A percentile compares a stretch with the other conserved stretches of the same genome.
Evolutionary conservation across 768 basidiomycete genomes (phyloP).

Genomic region (Pleurotus tuoliensis): DNA sequence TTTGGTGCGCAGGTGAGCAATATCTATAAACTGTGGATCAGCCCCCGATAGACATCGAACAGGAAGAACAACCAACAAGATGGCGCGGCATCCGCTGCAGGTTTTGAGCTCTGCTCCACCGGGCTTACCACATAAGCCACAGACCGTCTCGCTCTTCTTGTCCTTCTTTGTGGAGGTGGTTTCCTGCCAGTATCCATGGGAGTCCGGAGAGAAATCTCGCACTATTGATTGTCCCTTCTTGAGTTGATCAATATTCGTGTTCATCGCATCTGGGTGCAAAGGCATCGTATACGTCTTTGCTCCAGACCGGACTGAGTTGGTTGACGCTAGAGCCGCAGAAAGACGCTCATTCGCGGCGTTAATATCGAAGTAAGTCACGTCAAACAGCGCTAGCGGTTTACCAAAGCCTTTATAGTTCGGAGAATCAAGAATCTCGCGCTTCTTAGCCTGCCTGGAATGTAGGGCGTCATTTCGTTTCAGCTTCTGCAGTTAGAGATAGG

Average conservation of each 20-base stretch:
- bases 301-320: slow-evolving; percentile 23
- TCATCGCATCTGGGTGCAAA: slow-evolving; percentile 8
- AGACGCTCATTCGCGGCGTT: slow-evolving; percentile 18
- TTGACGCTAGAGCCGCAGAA: slow-evolving; percentile 17
- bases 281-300: slow-evolving; percentile 22
- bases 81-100: slow-evolving; percentile 22
- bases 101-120: slow-evolving; percentile 19
- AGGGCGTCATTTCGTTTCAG: neutral
- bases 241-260: slow-evolving; percentile 8
- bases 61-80: slow-evolving; percentile 12
- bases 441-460: slow-evolving; percentile 17
- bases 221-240: slow-evolving; percentile 16
- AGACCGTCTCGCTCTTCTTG: slow-evolving; percentile 18
- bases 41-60: too few relatives aligned
- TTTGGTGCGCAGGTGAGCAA: slow-evolving; percentile 19
- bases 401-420: slow-evolving; percentile 26
- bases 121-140: slow-evolving; percentile 26
- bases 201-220: slow-evolving; percentile 9
- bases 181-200: slow-evolving; percentile 22
- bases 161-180: slow-evolving; percentile 19
- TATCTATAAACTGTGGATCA: neutral
- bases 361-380: slow-evolving; percentile 20
- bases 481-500: too few relatives aligned
- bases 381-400: slow-evolving; percentile 19
- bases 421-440: slow-evolving; percentile 22